Evolutionary conservation across 768 basidiomycete species (phyloP).

Genomic region (Piloderma croceum): DNA sequence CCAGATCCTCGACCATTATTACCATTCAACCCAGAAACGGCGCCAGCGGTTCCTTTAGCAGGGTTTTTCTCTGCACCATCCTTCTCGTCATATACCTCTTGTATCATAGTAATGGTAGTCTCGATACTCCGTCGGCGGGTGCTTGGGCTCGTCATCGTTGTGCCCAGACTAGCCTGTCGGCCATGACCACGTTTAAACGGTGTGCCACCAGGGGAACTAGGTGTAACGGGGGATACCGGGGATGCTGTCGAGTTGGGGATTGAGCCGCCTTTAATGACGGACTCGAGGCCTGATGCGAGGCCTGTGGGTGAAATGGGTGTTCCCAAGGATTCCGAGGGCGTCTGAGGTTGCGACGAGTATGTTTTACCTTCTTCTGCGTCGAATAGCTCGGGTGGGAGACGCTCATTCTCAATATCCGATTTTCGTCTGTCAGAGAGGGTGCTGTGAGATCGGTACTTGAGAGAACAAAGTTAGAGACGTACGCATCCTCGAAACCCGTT

Average conservation of each 20-base stretch:
- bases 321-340: constrained; percentile 45
- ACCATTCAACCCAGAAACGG: no score
- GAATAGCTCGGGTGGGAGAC: constrained; percentile 92
- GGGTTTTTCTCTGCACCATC: no score
- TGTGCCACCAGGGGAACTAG: constrained; percentile 37
- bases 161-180: constrained; percentile 81
- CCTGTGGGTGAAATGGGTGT: constrained; percentile 43
- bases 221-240: constrained; percentile 33
- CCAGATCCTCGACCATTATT: no score
- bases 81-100: constrained; percentile 84
- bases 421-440: constrained; percentile 59
- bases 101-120: constrained; percentile 92
- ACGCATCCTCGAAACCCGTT: constrained; percentile 93
- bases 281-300: constrained; percentile 39
- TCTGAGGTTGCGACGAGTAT: constrained; percentile 49
- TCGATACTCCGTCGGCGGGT: constrained; percentile 88
- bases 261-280: constrained; percentile 27
- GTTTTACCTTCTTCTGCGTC: constrained; percentile 76
- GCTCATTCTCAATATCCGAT: constrained; percentile 98
- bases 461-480: constrained; percentile 31
- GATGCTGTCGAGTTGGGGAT: constrained; percentile 4
- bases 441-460: constrained; percentile 1
- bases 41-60: no score
- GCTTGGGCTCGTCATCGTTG: constrained; percentile 92
- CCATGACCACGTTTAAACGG: constrained; percentile 69